Evolutionary conservation across 331 rosid species (phyloP).

Genomic region (Stylosanthes scabra): DNA sequence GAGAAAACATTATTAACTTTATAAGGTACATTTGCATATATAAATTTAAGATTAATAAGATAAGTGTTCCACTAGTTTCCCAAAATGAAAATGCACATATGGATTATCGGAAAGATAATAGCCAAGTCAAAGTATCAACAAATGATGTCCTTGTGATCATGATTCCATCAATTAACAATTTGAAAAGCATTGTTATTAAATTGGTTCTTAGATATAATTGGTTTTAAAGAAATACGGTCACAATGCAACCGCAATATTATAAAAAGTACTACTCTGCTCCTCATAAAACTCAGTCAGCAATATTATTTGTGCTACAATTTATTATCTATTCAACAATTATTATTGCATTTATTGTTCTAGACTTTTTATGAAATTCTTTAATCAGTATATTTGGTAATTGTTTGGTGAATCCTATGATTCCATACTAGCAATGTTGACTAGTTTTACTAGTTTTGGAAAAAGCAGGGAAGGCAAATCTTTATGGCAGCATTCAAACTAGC

Average conservation of each 20-base stretch:
- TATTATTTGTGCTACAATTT: background rate
- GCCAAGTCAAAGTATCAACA: constrained; percentile 17
- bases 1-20: constrained; percentile 11
- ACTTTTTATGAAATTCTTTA: no score
- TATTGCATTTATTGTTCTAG: no score
- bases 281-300: background rate
- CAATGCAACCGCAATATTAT: constrained; percentile 14
- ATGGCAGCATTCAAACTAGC: background rate
- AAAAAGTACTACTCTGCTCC: constrained; percentile 9
- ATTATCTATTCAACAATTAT: background rate
- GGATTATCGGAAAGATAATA: constrained; percentile 21
- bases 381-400: background rate
- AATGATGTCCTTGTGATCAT: background rate
- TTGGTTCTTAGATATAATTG: background rate
- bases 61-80: background rate
- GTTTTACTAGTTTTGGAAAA: background rate
- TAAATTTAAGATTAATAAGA: constrained; percentile 12
- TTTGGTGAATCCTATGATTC: background rate
- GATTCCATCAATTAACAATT: constrained; percentile 7
- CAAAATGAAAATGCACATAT: constrained; percentile 16
- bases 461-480: background rate
- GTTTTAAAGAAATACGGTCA: background rate
- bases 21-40: constrained; percentile 9
- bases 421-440: background rate
- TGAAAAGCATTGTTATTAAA: constrained; percentile 4